Conservation (phyloP, 1,139 yeast species). For the Pichia sp. region DNA sequence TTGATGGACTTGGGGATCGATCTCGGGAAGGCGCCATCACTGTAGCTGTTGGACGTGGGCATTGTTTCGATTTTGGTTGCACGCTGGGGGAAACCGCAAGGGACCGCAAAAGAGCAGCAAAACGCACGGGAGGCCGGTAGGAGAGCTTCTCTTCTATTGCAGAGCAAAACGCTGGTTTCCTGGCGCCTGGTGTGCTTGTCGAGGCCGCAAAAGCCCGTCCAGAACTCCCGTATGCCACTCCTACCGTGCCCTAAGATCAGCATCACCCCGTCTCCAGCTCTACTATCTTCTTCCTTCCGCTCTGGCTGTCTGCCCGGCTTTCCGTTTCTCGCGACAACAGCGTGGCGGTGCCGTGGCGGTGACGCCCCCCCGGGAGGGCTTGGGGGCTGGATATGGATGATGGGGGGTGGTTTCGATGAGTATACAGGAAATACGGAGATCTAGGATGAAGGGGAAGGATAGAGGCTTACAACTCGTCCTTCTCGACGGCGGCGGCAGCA, state of each 20-base stretch:
- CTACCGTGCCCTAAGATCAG: too few relatives aligned
- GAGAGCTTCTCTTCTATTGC: background rate
- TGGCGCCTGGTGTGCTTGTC: too few relatives aligned
- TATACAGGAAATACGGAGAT: background rate
- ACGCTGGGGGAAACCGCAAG: background rate
- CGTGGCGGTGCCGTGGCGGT: background rate
- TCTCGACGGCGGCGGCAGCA: conserved; percentile 13
- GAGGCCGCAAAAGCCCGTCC: too few relatives aligned
- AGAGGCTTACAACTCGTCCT: conserved; percentile 27
- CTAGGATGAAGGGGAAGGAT: background rate
- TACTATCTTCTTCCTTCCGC: too few relatives aligned
- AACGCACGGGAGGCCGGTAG: background rate
- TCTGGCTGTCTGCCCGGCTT: too few relatives aligned
- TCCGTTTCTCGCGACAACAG: too few relatives aligned
- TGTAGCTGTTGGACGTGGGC: conserved; percentile 3
- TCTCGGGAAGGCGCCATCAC: background rate
- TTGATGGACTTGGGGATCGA: conserved; percentile 10
- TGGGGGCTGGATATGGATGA: background rate
- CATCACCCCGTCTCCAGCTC: too few relatives aligned
- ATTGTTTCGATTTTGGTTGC: background rate
- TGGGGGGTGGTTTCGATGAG: background rate
- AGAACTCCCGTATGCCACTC: too few relatives aligned
- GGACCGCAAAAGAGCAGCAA: background rate
- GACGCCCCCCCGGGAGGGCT: background rate
- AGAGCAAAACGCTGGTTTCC: too few relatives aligned